Conservation (phyloP, 129 eudicot genomes). For the Ambrosia trifida region DNA sequence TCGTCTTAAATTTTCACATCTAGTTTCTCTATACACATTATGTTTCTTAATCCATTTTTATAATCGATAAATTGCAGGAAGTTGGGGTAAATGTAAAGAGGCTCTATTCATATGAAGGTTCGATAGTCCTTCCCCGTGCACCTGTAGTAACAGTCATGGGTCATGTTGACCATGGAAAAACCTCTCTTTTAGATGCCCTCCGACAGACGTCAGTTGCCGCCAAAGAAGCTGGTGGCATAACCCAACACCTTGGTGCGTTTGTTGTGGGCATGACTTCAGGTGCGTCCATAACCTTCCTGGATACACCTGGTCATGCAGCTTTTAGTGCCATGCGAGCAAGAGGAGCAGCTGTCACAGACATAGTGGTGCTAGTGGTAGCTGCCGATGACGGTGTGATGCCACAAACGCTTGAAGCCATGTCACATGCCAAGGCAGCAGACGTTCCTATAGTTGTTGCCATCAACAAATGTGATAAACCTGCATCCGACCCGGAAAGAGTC, state of each 20-base stretch:
- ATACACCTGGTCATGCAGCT: constrained; percentile 93
- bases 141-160: constrained; percentile 99
- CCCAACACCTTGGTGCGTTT: constrained; percentile 88
- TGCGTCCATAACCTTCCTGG: constrained; percentile 76
- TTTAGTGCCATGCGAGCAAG: constrained; percentile 85
- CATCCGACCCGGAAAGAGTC: constrained; percentile 79
- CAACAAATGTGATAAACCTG: constrained; percentile 86
- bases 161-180: constrained; percentile 96
- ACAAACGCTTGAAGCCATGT: constrained; percentile 83
- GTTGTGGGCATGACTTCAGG: constrained; percentile 82
- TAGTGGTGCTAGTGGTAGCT: constrained; percentile 92
- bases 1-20: not conserved
- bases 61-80: constrained; percentile 49
- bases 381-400: constrained; percentile 96
- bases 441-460: constrained; percentile 97
- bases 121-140: constrained; percentile 61
- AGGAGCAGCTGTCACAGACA: constrained; percentile 84
- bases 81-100: constrained; percentile 70
- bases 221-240: constrained; percentile 92
- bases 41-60: not conserved
- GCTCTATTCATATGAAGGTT: constrained; percentile 59
- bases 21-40: not conserved
- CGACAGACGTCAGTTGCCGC: constrained; percentile 91
- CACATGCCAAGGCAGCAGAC: constrained; percentile 76
- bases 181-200: constrained; percentile 85